phyloP scores from a whole-genome alignment of 2,329 filamentous ascomycete genomes.

The Plectosphaerella plurivora region DNA sequence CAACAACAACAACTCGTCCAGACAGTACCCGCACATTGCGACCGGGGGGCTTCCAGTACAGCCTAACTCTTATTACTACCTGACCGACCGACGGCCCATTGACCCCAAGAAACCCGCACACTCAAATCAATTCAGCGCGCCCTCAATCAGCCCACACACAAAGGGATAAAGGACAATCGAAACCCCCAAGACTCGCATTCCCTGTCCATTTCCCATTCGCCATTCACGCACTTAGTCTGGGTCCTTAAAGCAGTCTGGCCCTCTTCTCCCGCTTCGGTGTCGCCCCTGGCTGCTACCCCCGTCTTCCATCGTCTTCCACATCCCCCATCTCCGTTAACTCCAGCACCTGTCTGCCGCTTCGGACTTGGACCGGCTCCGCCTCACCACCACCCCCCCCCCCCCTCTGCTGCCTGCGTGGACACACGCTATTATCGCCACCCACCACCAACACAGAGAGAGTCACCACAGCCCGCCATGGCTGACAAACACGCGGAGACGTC shows the following conservation, averaged over 20 bases:
- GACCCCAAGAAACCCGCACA: neutral
- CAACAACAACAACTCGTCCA: too few species aligned
- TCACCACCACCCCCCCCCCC: neutral
- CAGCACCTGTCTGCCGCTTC: conserved; percentile 1
- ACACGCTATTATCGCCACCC: conserved; percentile 7
- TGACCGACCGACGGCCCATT: conserved; percentile 4
- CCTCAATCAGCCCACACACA: neutral
- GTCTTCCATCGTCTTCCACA: conserved; percentile 5
- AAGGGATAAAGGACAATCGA: neutral
- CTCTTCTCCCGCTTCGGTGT: neutral
- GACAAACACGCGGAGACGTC: conserved; percentile 8
- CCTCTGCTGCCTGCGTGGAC: neutral
- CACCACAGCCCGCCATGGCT: conserved; percentile 8
- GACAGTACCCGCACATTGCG: too few species aligned
- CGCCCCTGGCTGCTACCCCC: neutral
- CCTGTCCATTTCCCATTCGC: neutral
- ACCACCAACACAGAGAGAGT: neutral
- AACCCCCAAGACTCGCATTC: neutral
- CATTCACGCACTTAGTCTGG: neutral
- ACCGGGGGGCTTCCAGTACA: too few species aligned
- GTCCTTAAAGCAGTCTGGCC: neutral
- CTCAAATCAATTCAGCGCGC: neutral
- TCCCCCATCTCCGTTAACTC: conserved; percentile 11
- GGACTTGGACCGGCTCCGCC: neutral
- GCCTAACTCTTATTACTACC: too few species aligned